A percentile compares a stretch with the other conserved stretches of the same genome.
These are phyloP conservation scores for Terana coerulea DNA, from an alignment of 768 basidiomycete species.

Conservation along the genomic window DNA sequence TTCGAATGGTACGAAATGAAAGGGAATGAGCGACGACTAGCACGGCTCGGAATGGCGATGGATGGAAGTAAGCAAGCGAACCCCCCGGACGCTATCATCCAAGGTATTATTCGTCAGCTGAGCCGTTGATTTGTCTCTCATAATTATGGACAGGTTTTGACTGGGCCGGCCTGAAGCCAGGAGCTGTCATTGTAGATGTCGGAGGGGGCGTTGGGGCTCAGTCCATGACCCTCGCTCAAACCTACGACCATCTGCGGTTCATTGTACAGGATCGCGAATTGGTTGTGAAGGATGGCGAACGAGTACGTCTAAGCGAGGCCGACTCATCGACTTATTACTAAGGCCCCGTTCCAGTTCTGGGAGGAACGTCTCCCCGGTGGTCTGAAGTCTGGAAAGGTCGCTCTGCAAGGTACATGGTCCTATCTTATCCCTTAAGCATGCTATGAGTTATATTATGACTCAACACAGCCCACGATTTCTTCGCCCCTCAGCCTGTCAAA, in stretches of 20 bases:
- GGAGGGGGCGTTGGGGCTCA: constrained; percentile 29
- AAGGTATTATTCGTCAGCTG: not conserved
- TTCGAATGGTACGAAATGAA: constrained; percentile 15
- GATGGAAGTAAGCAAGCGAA: not conserved
- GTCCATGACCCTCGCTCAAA: constrained; percentile 21
- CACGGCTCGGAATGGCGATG: constrained; percentile 25
- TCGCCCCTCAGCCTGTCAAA: constrained; percentile 24
- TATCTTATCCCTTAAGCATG: not conserved
- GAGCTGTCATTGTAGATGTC: constrained; percentile 30
- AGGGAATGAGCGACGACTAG: constrained; percentile 18
- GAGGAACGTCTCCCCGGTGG: not conserved
- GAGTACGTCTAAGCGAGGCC: not conserved
- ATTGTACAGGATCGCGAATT: constrained; percentile 29
- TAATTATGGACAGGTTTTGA: constrained; percentile 21
- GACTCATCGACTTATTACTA: not conserved
- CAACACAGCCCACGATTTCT: constrained; percentile 20
- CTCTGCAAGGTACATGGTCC: not conserved
- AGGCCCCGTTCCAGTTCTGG: constrained; percentile 1
- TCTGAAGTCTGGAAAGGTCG: not conserved
- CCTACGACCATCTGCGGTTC: constrained; percentile 22
- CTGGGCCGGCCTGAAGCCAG: constrained; percentile 20
- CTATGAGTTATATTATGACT: not conserved
- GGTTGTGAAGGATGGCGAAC: constrained; percentile 15
- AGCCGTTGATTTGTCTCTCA: not conserved
- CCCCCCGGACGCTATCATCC: constrained; percentile 5